Base-by-base conservation (phyloP, 2,329 filamentous ascomycete genomes). In the Anisogramma anomala region DNA sequence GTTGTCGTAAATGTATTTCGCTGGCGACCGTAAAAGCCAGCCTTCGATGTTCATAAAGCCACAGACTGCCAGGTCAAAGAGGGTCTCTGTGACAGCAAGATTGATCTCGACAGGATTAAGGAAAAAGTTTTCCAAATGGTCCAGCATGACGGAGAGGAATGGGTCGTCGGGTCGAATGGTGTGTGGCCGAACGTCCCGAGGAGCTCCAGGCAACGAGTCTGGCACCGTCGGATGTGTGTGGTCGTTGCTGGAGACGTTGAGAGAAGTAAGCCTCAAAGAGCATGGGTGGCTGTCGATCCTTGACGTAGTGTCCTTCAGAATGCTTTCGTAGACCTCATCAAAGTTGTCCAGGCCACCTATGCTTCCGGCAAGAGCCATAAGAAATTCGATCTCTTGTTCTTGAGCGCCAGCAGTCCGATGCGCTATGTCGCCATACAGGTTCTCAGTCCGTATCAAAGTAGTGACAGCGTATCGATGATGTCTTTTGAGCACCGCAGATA, bases 81-180 rank as follows among this genome's bases (percentile, higher is more conserved):
- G 68, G 1, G 83, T 74, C 53, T 93, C 84, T 0, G 89, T 96
- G 2, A 95, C 68, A 0, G 82, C 83, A 3, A 98, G 65, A 51
- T 98, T 98, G 3, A 84, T 88, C 52, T 95, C 86, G 3, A 96
- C 79, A 3, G 86, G 81, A 52, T 98, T 98, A 4, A 84, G 72
- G 52, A 95, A 86, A 54, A 96, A 98, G 0, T 72, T 79, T 33
- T 81, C 72, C 9, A 98, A 61, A 6, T 89, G 69, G 32, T 82
- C 79, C 8, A 83, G 63, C 2, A 84, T 65, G 7, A 83, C 76
- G 56, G 74, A 76, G 34, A 79, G 67, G 26, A 79, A 70, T 32
- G 71, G 77, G 49, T 79, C 79, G 41, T 76, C 74, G 1, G 68
- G 69, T 40, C 71, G 71, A 14, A 84, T 65, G 4, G 77, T 77